Conservation (phyloP, 2,329 filamentous ascomycete species). For the Cladobotryum protrusum region DNA sequence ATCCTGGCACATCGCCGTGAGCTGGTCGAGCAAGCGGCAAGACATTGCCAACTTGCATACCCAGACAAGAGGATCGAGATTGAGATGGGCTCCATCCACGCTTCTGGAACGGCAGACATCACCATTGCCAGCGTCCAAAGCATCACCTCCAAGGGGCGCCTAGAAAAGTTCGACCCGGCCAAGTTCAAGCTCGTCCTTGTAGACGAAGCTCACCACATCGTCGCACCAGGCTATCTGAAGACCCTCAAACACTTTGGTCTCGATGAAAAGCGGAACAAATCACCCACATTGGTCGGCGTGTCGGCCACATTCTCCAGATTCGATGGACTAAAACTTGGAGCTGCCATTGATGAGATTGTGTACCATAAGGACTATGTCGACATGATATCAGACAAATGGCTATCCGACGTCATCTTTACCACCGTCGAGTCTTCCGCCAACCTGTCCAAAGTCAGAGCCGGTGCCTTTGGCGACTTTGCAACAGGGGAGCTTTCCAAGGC, state of each 20-base stretch:
- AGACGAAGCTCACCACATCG: constrained; percentile 95
- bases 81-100: constrained; percentile 77
- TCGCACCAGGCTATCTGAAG: constrained; percentile 71
- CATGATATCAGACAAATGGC: constrained; percentile 81
- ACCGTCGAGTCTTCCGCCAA: constrained; percentile 82
- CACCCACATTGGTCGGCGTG: constrained; percentile 74
- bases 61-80: constrained; percentile 77
- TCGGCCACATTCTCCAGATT: constrained; percentile 75
- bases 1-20: constrained; percentile 90
- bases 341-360: constrained; percentile 89
- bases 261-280: constrained; percentile 34
- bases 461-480: constrained; percentile 68
- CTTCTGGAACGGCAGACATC: constrained; percentile 80
- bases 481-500: constrained; percentile 67
- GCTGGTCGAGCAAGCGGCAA: constrained; percentile 87
- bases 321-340: constrained; percentile 75
- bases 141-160: constrained; percentile 66
- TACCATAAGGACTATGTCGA: constrained; percentile 74
- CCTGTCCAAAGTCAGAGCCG: constrained; percentile 61
- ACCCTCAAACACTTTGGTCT: constrained; percentile 75
- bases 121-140: constrained; percentile 88
- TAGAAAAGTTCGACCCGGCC: constrained; percentile 74
- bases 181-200: constrained; percentile 87
- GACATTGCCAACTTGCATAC: constrained; percentile 76
- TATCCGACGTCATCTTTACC: constrained; percentile 88